Evolutionary conservation across 768 basidiomycete genomes (phyloP).

Genomic region (Porphyrellus cyaneotinctus): DNA sequence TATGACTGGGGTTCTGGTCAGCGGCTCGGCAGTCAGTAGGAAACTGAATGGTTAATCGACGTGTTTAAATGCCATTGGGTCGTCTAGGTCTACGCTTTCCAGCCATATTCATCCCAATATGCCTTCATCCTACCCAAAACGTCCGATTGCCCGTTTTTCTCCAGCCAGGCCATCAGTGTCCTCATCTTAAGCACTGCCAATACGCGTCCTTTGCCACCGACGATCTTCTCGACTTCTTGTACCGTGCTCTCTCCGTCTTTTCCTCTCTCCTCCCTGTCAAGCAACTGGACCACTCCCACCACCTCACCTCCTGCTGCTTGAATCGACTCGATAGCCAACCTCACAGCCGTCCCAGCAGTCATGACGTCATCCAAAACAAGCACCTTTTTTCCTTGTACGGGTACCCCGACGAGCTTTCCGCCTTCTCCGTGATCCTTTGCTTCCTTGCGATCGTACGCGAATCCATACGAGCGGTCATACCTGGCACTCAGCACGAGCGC

Average conservation of each 20-base stretch:
- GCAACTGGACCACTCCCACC: slow-evolving; percentile 81
- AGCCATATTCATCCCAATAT: slow-evolving; percentile 44
- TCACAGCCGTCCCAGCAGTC: slow-evolving; percentile 86
- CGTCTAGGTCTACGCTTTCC: slow-evolving; percentile 23
- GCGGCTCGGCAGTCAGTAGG: slow-evolving; percentile 39
- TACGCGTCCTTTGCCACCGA: slow-evolving; percentile 66
- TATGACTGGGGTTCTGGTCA: slow-evolving; percentile 55
- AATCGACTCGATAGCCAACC: slow-evolving; percentile 77
- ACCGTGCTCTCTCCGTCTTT: slow-evolving; percentile 63
- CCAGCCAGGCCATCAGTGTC: slow-evolving; percentile 82
- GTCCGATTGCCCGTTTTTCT: slow-evolving; percentile 58
- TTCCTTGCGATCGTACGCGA: slow-evolving; percentile 94
- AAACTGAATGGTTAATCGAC: not conserved
- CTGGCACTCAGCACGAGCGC: slow-evolving; percentile 68
- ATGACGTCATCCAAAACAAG: slow-evolving; percentile 96
- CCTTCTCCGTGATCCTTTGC: slow-evolving; percentile 96
- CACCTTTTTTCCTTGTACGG: slow-evolving; percentile 75
- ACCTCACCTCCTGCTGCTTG: slow-evolving; percentile 67
- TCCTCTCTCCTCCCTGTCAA: slow-evolving; percentile 61
- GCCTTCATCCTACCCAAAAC: slow-evolving; percentile 68
- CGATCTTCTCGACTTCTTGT: slow-evolving; percentile 70
- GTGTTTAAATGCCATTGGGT: too few relatives aligned
- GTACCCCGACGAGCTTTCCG: slow-evolving; percentile 82
- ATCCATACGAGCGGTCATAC: slow-evolving; percentile 65
- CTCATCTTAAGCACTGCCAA: slow-evolving; percentile 79